A percentile compares a stretch with the other conserved stretches of the same genome.
These are phyloP conservation scores for Geotrichum cucujoidarum DNA, from an alignment of 1,139 yeast genomes.

Conservation along the genomic window DNA sequence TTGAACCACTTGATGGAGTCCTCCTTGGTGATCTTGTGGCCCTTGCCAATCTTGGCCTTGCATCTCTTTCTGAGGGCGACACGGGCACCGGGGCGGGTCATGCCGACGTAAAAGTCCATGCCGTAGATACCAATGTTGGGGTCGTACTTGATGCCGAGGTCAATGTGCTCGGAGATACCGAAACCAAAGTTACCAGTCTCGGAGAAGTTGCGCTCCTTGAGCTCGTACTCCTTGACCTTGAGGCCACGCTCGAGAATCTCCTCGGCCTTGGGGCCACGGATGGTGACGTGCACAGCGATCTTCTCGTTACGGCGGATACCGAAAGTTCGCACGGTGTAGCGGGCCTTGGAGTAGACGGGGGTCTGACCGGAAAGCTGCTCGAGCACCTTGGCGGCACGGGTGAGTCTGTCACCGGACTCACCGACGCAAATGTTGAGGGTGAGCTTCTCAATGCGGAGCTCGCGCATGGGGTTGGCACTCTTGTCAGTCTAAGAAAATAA, in stretches of 20 bases:
- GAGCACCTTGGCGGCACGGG: constrained; percentile 99
- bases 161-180: constrained; percentile 99
- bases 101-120: constrained; percentile 99
- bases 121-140: constrained; percentile 99
- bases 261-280: constrained; percentile 99
- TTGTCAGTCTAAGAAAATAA: constrained; percentile 33
- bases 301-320: constrained; percentile 99
- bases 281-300: constrained; percentile 98
- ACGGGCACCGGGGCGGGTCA: constrained; percentile 99
- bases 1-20: constrained; percentile 98
- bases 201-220: constrained; percentile 89
- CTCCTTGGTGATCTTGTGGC: constrained; percentile 88
- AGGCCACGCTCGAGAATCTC: constrained; percentile 99
- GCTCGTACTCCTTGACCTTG: constrained; percentile 99
- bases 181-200: constrained; percentile 99
- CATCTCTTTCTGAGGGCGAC: constrained; percentile 98
- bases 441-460: constrained; percentile 97
- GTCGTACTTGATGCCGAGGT: constrained; percentile 99
- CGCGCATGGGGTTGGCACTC: constrained; percentile 84
- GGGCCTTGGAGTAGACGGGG: constrained; percentile 99
- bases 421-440: constrained; percentile 99
- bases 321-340: constrained; percentile 99
- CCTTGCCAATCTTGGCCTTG: constrained; percentile 81
- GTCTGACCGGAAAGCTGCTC: constrained; percentile 99
- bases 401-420: constrained; percentile 99